Conservation (phyloP, 176 grass and related monocot genomes). For the Luzula sylvatica region DNA sequence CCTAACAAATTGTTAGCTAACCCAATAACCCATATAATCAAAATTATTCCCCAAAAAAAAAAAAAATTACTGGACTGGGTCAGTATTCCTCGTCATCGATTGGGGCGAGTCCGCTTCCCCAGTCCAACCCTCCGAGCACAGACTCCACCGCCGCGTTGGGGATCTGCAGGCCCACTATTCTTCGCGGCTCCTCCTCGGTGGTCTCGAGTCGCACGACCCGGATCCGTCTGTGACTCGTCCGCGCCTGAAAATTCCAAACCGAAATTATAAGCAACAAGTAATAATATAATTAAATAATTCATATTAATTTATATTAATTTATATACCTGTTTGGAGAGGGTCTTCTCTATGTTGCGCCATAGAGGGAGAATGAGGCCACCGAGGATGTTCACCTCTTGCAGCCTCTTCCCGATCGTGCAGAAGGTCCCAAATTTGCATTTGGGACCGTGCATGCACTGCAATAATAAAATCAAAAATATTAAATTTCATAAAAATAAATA, state of each 20-base stretch:
- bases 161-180: slow-evolving; percentile 70
- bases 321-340: slow-evolving; percentile 73
- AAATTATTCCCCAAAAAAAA: slow-evolving; percentile 11
- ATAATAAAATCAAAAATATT: background rate
- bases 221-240: slow-evolving; percentile 64
- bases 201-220: slow-evolving; percentile 81
- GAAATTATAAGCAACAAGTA: slow-evolving; percentile 20
- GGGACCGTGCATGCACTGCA: slow-evolving; percentile 98
- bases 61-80: background rate
- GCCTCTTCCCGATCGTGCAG: slow-evolving; percentile 87
- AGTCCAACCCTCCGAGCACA: slow-evolving; percentile 76
- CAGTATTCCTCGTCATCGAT: slow-evolving; percentile 9
- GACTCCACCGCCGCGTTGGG: slow-evolving; percentile 86
- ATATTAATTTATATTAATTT: background rate
- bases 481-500: background rate
- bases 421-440: slow-evolving; percentile 92
- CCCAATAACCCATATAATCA: slow-evolving; percentile 15
- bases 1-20: slow-evolving; percentile 23
- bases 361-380: slow-evolving; percentile 97
- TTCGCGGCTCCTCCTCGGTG: slow-evolving; percentile 45
- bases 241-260: slow-evolving; percentile 35
- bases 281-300: slow-evolving; percentile 19
- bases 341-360: slow-evolving; percentile 86
- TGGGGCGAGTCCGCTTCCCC: too few species aligned
- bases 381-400: slow-evolving; percentile 89